phyloP scores from a whole-genome alignment of 805 yeast species.

The Cyberlindnera saturnus region DNA sequence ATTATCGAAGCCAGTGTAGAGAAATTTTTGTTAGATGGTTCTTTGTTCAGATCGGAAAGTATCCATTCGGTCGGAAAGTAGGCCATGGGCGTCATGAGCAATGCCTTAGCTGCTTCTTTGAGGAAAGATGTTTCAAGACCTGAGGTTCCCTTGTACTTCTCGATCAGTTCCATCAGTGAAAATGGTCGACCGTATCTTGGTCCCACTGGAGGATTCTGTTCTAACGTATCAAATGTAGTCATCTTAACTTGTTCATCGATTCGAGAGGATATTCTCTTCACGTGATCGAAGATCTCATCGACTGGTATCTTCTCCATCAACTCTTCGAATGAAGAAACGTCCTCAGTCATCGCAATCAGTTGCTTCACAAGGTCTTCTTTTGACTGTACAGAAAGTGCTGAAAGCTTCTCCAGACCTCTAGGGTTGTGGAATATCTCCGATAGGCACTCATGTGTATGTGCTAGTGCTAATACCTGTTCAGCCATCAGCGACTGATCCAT shows the following conservation, averaged over 20 bases:
- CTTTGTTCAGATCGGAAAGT: not conserved
- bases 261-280: not conserved
- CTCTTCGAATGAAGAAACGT: constrained; percentile 7
- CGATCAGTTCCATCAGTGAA: not conserved
- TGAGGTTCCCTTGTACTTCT: not conserved
- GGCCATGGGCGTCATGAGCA: constrained; percentile 5
- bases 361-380: not conserved
- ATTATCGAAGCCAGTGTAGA: constrained; percentile 1
- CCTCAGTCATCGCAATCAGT: constrained; percentile 1
- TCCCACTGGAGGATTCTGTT: constrained; percentile 2
- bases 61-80: not conserved
- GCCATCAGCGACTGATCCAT: constrained; percentile 5
- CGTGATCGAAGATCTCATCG: constrained; percentile 1
- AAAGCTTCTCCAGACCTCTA: not conserved
- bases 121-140: constrained; percentile 4
- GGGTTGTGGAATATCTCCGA: not conserved
- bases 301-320: constrained; percentile 3
- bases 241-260: not conserved
- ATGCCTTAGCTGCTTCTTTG: constrained; percentile 1
- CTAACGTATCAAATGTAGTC: constrained; percentile 3
- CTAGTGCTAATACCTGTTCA: constrained; percentile 6
- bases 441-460: not conserved
- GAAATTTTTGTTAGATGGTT: constrained; percentile 9
- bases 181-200: not conserved
- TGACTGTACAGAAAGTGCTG: not conserved